Percentiles rank a stretch among this genome's conserved stretches.
Conservation (phyloP, 2,329 filamentous ascomycete species). For the Ophiostoma triangulosporum region DNA sequence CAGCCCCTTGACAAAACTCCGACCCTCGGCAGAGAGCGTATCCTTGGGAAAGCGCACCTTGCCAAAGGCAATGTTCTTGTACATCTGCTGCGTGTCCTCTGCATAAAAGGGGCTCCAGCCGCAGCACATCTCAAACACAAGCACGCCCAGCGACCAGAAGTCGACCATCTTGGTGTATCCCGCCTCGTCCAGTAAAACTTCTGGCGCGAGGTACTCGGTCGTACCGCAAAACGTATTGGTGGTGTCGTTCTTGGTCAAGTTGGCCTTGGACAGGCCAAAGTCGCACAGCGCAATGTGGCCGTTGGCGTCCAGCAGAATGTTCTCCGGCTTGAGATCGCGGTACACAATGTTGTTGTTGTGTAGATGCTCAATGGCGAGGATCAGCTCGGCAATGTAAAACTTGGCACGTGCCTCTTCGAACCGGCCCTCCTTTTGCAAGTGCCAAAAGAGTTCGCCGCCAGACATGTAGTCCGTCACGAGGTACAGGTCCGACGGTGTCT, state of each 20-base stretch:
- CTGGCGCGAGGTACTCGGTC: constrained; percentile 91
- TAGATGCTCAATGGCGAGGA: constrained; percentile 84
- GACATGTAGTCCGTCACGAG: constrained; percentile 99
- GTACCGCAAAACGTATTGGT: constrained; percentile 99
- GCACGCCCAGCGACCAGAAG: constrained; percentile 94
- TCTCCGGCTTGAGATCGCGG: constrained; percentile 92
- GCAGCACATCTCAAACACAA: constrained; percentile 99
- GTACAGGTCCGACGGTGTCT: constrained; percentile 91
- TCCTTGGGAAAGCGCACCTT: constrained; percentile 95
- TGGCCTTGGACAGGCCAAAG: constrained; percentile 94
- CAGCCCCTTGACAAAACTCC: constrained; percentile 95
- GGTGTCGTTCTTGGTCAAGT: constrained; percentile 90
- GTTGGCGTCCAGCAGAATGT: constrained; percentile 91
- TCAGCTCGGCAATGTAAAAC: constrained; percentile 97
- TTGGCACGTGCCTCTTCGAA: constrained; percentile 92
- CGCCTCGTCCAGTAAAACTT: constrained; percentile 88
- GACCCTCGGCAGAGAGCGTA: constrained; percentile 82
- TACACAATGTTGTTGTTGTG: constrained; percentile 98
- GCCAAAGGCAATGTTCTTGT: constrained; percentile 99
- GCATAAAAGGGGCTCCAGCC: constrained; percentile 99
- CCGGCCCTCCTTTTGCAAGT: constrained; percentile 89
- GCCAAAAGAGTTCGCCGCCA: constrained; percentile 95
- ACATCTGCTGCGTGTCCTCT: constrained; percentile 99
- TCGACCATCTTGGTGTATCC: constrained; percentile 99
- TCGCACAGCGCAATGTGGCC: constrained; percentile 96